phyloP scores from a whole-genome alignment of 1,284 basidiomycete genomes.

The Butyriboletus appendiculatus region DNA sequence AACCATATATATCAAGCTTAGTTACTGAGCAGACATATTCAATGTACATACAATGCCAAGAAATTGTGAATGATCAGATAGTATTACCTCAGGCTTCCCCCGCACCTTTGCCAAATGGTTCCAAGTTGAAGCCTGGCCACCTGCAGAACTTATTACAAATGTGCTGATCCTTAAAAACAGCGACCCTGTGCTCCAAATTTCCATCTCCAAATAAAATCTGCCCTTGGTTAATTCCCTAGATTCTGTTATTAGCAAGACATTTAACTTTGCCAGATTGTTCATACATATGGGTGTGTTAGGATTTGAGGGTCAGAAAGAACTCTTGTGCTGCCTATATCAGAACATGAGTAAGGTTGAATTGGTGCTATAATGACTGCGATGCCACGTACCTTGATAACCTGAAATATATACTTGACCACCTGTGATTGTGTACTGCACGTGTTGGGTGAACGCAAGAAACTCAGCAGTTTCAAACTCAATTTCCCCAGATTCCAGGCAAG shows the following conservation, averaged over 20 bases:
- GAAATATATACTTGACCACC: not conserved
- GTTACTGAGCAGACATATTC: too few species aligned
- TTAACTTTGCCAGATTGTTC: too few species aligned
- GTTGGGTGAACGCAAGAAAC: too few species aligned
- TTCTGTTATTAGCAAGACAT: not conserved
- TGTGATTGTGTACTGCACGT: too few species aligned
- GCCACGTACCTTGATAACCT: not conserved
- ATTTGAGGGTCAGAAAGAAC: not conserved
- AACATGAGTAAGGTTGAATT: not conserved
- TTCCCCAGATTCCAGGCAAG: not conserved
- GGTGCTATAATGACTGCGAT: too few species aligned
- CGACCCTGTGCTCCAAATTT: not conserved
- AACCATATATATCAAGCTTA: too few species aligned
- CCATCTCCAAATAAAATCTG: too few species aligned
- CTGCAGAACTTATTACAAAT: slow-evolving; percentile 8
- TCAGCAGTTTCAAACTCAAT: not conserved
- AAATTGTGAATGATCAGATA: not conserved
- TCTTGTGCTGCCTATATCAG: not conserved
- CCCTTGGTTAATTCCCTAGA: not conserved
- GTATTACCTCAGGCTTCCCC: not conserved
- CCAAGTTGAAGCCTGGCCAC: slow-evolving; percentile 4
- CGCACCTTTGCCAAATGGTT: not conserved
- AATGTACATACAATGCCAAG: not conserved
- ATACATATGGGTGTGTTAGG: too few species aligned
- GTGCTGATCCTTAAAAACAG: slow-evolving; percentile 1